Conservation (phyloP, 345 rosid genomes). For the Aquilaria yunnanensis region DNA sequence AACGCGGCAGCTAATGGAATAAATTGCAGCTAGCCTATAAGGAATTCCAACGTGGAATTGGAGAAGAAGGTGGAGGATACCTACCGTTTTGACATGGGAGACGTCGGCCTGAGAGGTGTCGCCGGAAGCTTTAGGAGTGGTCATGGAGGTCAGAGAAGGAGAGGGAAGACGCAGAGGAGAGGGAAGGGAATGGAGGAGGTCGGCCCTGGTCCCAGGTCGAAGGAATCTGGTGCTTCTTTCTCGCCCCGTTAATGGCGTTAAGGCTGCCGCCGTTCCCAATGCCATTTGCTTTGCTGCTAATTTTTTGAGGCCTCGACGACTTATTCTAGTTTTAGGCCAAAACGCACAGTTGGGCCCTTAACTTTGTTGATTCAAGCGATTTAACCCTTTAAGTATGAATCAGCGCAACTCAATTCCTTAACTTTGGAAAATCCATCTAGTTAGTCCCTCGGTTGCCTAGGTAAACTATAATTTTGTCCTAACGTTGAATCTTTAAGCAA, state of each 20-base stretch:
- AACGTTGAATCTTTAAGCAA: too few species aligned
- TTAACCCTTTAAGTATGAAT: too few species aligned
- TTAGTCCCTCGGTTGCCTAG: too few species aligned
- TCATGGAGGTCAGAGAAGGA: conserved; percentile 33
- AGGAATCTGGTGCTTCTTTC: conserved; percentile 26
- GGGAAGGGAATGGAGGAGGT: conserved; percentile 32
- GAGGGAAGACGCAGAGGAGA: conserved; percentile 26
- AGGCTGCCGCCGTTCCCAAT: conserved; percentile 8
- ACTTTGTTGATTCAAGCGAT: too few species aligned
- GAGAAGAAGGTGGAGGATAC: background rate
- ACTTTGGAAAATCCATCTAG: too few species aligned
- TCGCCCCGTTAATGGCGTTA: conserved; percentile 6
- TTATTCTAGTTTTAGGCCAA: too few species aligned
- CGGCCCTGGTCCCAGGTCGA: conserved; percentile 16
- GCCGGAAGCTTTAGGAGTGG: conserved; percentile 24
- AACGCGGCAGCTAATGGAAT: background rate
- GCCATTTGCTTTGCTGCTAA: conserved; percentile 3
- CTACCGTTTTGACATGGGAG: conserved; percentile 46
- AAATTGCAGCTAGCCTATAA: background rate
- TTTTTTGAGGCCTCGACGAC: too few species aligned
- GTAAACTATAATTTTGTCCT: too few species aligned
- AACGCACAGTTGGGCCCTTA: too few species aligned
- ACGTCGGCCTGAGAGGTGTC: conserved; percentile 31
- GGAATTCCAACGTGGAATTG: background rate
- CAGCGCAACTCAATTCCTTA: too few species aligned